Conservation (phyloP, 192 early-diverging fungal species). For the Coemansia sp. region DNA sequence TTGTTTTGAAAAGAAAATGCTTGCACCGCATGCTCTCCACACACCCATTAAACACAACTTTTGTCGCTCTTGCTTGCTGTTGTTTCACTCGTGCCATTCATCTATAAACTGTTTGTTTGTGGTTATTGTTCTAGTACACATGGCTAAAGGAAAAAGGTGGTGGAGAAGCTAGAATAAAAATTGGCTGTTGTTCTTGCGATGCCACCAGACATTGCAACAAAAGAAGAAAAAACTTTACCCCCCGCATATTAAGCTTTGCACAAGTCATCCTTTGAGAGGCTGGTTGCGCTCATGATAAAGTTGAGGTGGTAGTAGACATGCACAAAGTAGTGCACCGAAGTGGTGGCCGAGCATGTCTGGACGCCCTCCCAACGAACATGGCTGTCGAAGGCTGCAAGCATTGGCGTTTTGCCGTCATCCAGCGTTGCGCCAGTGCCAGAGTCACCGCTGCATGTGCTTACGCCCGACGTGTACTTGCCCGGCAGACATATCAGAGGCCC, state of each 20-base stretch:
- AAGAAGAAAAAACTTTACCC: too few species aligned
- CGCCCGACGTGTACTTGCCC: background rate
- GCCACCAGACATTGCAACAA: too few species aligned
- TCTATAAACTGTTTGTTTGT: too few species aligned
- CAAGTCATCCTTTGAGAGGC: background rate
- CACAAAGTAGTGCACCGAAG: slow-evolving; percentile 3
- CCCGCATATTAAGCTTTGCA: background rate
- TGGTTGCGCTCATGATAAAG: background rate
- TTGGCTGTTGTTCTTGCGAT: too few species aligned
- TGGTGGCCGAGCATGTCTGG: background rate
- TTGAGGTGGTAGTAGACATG: background rate
- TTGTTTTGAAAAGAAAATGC: too few species aligned
- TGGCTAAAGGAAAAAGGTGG: too few species aligned
- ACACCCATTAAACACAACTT: too few species aligned
- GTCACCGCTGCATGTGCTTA: background rate
- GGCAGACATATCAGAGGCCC: background rate
- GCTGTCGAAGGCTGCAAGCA: slow-evolving; percentile 1
- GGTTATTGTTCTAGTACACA: too few species aligned
- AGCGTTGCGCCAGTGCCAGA: background rate
- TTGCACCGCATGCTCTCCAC: too few species aligned
- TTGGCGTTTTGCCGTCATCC: background rate
- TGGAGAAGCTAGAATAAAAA: too few species aligned
- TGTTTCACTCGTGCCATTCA: too few species aligned
- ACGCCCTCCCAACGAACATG: background rate
- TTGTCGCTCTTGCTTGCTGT: too few species aligned